Evolutionary conservation across 192 early-diverging fungal genomes (phyloP), one percentile per base, ranked within the genome.

Genomic region (Backusella circina): DNA sequence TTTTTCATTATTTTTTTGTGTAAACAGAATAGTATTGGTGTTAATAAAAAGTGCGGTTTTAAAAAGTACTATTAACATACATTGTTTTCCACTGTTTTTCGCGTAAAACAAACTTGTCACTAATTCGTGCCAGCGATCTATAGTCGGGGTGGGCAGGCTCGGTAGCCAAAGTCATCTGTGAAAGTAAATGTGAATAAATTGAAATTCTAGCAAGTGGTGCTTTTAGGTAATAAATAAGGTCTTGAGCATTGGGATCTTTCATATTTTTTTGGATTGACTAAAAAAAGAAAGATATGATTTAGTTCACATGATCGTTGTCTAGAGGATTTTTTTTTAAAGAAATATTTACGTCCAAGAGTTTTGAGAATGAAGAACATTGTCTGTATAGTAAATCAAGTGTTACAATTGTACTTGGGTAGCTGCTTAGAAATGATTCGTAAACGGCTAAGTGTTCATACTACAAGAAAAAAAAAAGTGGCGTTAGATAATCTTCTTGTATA

Each of bases 311-410:
- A 2, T 23, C 2, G 5, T 7, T 26, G 9, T 12, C 3, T 33
- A 10, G 30, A 16, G 1, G 18, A 32, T 37, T 68, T 35, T 36
- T 30, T 68, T 68, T 68, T n/a, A n/a, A 37, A 37, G n/a, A 37
- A 38, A 70, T 36, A 39, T 21, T 70, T 70, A 70, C 69, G 5
- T 28, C 38, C 41, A 70, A 41, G 16, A 38, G 3, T 44, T 70
- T 70, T 31, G 39, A 21, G 28, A 70, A 70, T 28, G 39, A 39
- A 36, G 69, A 28, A 30, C 37, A 39, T 70, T 70, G 51, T 57
- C 51, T 70, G 13, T 41, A 70, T 36, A 70, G 69, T 28, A 44
- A 26, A 47, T 70, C 69, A 41, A 70, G 69, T 44, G 69, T 44
- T 7, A 70, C 39, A 23, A 70, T 44, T 44, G 21, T 44, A 44